Evolutionary conservation across 352 stramenopile genomes (phyloP).

Genomic region (Pythium graminicola): DNA sequence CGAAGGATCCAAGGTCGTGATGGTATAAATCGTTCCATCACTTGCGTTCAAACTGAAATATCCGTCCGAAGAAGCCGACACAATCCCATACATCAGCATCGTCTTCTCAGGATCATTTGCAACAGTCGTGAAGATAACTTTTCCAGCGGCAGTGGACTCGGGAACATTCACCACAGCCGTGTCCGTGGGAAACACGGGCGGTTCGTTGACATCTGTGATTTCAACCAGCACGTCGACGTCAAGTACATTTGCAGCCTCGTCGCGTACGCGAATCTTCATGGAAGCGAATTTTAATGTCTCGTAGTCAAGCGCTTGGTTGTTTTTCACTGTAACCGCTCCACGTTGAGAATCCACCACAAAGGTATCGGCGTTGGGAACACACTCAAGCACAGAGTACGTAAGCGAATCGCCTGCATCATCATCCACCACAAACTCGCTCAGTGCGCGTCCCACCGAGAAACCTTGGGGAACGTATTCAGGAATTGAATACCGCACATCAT

Average conservation of each 20-base stretch:
- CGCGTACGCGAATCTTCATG: constrained; percentile 15
- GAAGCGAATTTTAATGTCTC: constrained; percentile 7
- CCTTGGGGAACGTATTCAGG: constrained; percentile 18
- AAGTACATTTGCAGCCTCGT: constrained; percentile 9
- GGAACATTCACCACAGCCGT: constrained; percentile 9
- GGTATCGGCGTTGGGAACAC: constrained; percentile 2
- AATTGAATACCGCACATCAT: constrained; percentile 7
- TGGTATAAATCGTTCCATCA: neutral
- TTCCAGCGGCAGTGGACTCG: neutral
- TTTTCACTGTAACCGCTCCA: constrained; percentile 1
- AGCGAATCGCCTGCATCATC: constrained; percentile 19
- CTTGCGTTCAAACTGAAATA: neutral
- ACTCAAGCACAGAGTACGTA: constrained; percentile 7
- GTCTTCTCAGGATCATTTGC: constrained; percentile 14
- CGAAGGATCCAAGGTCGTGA: neutral
- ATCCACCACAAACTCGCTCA: constrained; percentile 18
- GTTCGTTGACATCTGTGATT: constrained; percentile 32
- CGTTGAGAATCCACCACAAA: constrained; percentile 4
- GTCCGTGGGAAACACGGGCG: constrained; percentile 21
- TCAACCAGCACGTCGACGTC: constrained; percentile 19
- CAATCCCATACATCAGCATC: neutral
- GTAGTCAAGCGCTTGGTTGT: constrained; percentile 15
- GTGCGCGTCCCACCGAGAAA: constrained; percentile 2
- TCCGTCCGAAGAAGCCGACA: neutral
- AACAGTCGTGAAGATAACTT: constrained; percentile 1